Evolutionary conservation across 495 filamentous ascomycete genomes (phyloP).

Genomic region (Penicillium herquei): DNA sequence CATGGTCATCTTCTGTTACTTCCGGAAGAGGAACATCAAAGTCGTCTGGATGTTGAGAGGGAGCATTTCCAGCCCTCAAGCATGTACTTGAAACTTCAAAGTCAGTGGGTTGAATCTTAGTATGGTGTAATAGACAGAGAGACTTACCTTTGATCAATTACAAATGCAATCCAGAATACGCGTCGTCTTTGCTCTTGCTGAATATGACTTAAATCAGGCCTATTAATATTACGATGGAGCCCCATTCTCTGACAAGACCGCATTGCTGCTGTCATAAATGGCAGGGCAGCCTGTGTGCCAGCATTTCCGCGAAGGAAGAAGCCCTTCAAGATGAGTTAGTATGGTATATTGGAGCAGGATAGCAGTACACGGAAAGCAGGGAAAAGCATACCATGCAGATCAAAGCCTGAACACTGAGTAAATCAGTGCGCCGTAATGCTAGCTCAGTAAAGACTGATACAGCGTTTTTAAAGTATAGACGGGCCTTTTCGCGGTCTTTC

Average conservation of each 20-base stretch:
- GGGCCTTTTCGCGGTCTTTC: constrained; percentile 86
- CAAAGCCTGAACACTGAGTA: constrained; percentile 90
- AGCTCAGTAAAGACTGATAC: constrained; percentile 88
- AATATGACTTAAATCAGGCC: constrained; percentile 75
- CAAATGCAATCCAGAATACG: constrained; percentile 96
- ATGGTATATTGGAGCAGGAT: not conserved
- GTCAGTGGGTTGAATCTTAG: not conserved
- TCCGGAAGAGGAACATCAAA: constrained; percentile 92
- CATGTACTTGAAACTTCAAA: constrained; percentile 56
- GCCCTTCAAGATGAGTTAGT: constrained; percentile 44
- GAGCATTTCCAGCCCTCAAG: constrained; percentile 81
- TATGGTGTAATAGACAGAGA: not conserved
- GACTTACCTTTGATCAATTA: constrained; percentile 81
- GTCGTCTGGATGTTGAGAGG: constrained; percentile 90
- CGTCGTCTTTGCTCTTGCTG: constrained; percentile 92
- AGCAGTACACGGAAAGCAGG: not conserved
- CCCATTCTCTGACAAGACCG: constrained; percentile 88
- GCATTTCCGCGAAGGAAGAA: constrained; percentile 93
- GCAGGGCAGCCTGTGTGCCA: constrained; percentile 85
- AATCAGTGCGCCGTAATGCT: constrained; percentile 87
- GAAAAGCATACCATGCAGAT: constrained; percentile 69
- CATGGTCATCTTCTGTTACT: constrained; percentile 71
- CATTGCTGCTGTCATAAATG: constrained; percentile 88
- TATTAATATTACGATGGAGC: constrained; percentile 83
- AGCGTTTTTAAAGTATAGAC: constrained; percentile 93